Conservation (phyloP, 768 basidiomycete species). For the Clavulina sp. region DNA sequence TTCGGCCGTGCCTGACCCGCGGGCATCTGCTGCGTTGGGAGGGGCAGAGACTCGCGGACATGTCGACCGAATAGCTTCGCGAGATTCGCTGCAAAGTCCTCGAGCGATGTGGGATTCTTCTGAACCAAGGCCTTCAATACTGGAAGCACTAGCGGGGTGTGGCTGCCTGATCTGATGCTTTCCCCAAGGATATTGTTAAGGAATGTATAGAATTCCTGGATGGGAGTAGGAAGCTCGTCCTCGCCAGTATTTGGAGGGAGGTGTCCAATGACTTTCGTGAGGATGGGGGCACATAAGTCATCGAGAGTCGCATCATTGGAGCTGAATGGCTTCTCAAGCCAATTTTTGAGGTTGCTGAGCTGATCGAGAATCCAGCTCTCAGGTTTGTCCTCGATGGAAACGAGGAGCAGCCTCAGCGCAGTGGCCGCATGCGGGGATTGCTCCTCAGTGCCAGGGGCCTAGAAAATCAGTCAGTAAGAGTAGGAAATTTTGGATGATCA, state of each 20-base stretch:
- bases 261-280: constrained; percentile 58
- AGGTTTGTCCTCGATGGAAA: constrained; percentile 66
- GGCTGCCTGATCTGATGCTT: constrained; percentile 52
- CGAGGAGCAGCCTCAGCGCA: constrained; percentile 74
- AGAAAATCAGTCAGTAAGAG: background rate
- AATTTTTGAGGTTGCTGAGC: constrained; percentile 52
- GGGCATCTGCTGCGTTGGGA: too few species aligned
- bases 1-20: constrained; percentile 28
- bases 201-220: constrained; percentile 62
- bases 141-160: constrained; percentile 62
- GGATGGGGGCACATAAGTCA: constrained; percentile 65
- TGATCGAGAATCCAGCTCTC: constrained; percentile 68
- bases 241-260: constrained; percentile 48
- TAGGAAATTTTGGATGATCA: background rate
- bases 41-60: constrained; percentile 76
- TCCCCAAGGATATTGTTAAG: constrained; percentile 61
- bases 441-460: constrained; percentile 4
- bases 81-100: constrained; percentile 54
- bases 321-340: constrained; percentile 73
- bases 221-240: constrained; percentile 44
- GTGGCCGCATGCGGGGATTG: constrained; percentile 24
- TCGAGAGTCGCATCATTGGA: constrained; percentile 67
- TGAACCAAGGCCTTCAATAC: constrained; percentile 78
- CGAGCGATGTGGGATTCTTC: constrained; percentile 64
- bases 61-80: constrained; percentile 75